Evolutionary conservation across 176 grass and related monocot species (phyloP).

Genomic region (Urochloa ruziziensis): DNA sequence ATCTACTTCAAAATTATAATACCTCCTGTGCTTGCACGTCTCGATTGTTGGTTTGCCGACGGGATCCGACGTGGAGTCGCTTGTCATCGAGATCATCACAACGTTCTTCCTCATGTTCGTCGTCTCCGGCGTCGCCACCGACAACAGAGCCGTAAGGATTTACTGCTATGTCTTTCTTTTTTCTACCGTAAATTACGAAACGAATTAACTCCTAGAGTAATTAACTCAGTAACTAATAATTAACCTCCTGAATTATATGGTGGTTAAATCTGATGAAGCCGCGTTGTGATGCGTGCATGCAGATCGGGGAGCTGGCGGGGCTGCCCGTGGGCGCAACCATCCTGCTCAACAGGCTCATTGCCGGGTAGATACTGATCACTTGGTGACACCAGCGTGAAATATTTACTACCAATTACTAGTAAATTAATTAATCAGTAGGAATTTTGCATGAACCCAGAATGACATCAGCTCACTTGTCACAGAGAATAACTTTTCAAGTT

Average conservation of each 20-base stretch:
- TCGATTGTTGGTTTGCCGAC: no score
- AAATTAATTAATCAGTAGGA: not conserved
- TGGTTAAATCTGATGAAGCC: no score
- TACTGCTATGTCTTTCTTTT: no score
- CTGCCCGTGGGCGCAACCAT: conserved; percentile 72
- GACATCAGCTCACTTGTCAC: not conserved
- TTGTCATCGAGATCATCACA: conserved; percentile 79
- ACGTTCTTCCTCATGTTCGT: conserved; percentile 95
- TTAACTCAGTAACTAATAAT: no score
- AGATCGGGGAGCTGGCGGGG: conserved; percentile 78
- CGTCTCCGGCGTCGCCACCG: conserved; percentile 81
- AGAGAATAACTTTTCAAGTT: not conserved
- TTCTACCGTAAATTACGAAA: not conserved
- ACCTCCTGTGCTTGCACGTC: no score
- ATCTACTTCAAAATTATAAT: no score
- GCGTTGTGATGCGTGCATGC: not conserved
- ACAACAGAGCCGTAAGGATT: conserved; percentile 69
- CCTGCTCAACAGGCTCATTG: conserved; percentile 68
- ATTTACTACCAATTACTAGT: not conserved
- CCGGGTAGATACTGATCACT: conserved; percentile 45
- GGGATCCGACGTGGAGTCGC: conserved; percentile 67
- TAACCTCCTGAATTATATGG: not conserved
- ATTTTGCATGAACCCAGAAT: not conserved
- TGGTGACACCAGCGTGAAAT: not conserved
- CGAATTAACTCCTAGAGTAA: not conserved